phyloP scores from a whole-genome alignment of 805 yeast genomes.

The Hanseniaspora valbyensis region DNA sequence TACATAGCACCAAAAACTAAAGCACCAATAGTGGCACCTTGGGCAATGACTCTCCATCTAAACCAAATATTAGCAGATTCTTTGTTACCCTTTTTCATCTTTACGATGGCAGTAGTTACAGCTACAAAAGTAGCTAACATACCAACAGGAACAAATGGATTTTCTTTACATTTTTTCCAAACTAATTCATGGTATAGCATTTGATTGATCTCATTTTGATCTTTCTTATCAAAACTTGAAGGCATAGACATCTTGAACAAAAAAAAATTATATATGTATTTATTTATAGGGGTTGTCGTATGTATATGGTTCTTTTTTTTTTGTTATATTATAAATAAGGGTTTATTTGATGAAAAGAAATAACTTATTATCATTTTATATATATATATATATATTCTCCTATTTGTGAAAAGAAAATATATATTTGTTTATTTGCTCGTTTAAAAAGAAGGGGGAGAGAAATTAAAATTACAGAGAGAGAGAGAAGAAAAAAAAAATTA shows the following conservation, averaged over 20 bases:
- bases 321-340: too few species aligned
- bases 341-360: too few species aligned
- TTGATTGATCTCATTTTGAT: constrained; percentile 23
- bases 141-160: constrained; percentile 84
- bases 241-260: constrained; percentile 18
- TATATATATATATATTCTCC: too few species aligned
- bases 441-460: too few species aligned
- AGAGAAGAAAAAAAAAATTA: too few species aligned
- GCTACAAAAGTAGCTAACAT: constrained; percentile 70
- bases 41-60: constrained; percentile 80
- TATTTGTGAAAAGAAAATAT: too few species aligned
- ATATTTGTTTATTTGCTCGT: too few species aligned
- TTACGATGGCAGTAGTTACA: constrained; percentile 64
- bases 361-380: too few species aligned
- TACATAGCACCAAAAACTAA: constrained; percentile 58
- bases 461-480: too few species aligned
- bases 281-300: too few species aligned
- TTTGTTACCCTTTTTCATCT: constrained; percentile 61
- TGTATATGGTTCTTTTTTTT: too few species aligned
- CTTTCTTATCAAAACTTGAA: constrained; percentile 30
- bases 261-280: too few species aligned
- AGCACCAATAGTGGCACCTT: constrained; percentile 72
- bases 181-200: constrained; percentile 47
- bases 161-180: constrained; percentile 58
- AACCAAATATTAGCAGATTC: constrained; percentile 74